Base-by-base conservation (phyloP, 2,329 filamentous ascomycete genomes). In the Sarocladium kiliense region DNA sequence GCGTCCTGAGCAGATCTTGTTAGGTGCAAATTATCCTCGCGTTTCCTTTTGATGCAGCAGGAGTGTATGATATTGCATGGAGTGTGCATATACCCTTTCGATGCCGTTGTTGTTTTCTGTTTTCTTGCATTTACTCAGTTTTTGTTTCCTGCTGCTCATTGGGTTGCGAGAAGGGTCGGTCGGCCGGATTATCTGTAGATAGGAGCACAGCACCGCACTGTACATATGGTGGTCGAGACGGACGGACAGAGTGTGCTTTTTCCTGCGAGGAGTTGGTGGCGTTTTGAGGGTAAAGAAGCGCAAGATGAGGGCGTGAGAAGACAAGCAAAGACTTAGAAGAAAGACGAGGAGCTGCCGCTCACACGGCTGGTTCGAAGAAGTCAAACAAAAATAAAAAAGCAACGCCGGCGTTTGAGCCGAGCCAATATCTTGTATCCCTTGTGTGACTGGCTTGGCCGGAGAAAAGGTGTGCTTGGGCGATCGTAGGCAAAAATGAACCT, bases 211-310 rank as follows among this genome's bases (percentile, higher is more conserved):
- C 25, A 26, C 42, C 41, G 53, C 19, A 9, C 14, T 58, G 56
- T 56, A 58, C 32, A 56, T 50, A 51, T 56, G 36, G 36, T 45
- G 30, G 6, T 55, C 21, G 32, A 39, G 25, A 19, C 23, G 44
- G 42, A 44, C 32, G 19, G 51, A 19, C 16, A 16, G 54, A 36
- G 64, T 65, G 68, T 69, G 70, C 21, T 19, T 51, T 51, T 32
- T 51, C 19, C 18, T 51, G 69, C 69, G 63, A 56, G 69, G 69
- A 71, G 69, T 71, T 68, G 63, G 65, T 66, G 65, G 65, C 47
- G 47, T 51, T 30, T 45, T 19, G 27, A 36, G 47, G 47, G 47
- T 27, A 51, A 23, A 51, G 47, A 32, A 34, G 56, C 57, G 62
- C 62, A 62, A n/a, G 62, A 63, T 56, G 61, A 59, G 54, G 59